Base-by-base conservation (phyloP, 108 stramenopile species). In the Skeletonema menzelii region DNA sequence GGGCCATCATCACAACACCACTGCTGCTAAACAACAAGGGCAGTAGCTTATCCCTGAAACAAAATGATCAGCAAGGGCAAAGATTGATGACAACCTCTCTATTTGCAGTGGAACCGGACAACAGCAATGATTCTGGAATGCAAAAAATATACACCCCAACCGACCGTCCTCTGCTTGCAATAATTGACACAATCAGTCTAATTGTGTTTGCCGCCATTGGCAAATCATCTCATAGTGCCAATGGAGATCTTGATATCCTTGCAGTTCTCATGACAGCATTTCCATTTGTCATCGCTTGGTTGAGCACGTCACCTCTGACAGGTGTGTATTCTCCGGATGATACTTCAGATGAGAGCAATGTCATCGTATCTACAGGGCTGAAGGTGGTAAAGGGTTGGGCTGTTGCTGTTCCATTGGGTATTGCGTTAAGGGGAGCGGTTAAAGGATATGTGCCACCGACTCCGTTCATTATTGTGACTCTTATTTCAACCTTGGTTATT, bases 401-500 rank as follows among this genome's bases (percentile, higher is more conserved):
- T 53, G 58, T 90, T 8, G 85, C 89, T 14, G 46, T 87, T 65
- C 89, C 89, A 22, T 40, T 87, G 35, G 89, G 87, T 15, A 80
- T 83, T 73, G 82, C 60, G 1, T 57, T 87, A 31, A 57, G 89
- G 49, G 89, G 85, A 5, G 30, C 84, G 10, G 72, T 85, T 47
- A 87, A 87, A 73, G 89, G 89, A 40, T 90, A 90, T 56, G 81
- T 84, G 5, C 87, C 89, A 10, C 89, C 89, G 26, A 32, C 77
- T 17, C 76, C 86, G 1, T 87, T 90, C 69, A 78, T 87, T 5
- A 61, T 90, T 49, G 89, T 90, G 35, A 87, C 89, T 20, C 37
- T 90, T 71, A 82, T 90, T 69, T 74, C 85, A 7, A 90, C 89
- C 5, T 76, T 87, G 8, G 77, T 86, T 6, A 82, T 90, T 56